Base-by-base conservation (phyloP, 2,329 filamentous ascomycete species). In the Fusarium sp. region DNA sequence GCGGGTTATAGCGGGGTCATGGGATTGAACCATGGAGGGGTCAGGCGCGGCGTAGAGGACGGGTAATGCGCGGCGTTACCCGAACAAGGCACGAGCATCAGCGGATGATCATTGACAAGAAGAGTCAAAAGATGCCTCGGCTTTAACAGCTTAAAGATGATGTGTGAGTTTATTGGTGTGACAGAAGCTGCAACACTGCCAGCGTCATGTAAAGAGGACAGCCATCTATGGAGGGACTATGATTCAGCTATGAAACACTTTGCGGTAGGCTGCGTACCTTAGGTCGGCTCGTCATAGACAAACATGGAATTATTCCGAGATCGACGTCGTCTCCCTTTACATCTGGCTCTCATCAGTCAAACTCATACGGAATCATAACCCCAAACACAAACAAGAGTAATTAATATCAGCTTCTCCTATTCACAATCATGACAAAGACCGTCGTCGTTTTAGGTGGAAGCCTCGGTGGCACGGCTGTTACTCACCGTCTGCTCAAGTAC, bases 371-470 rank as follows among this genome's bases (percentile, higher is more conserved):
- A n/a, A 27, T 31, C 37, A 31, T 24, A 29, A 52, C 45, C 33
- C 20, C 37, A 71, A 33, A 18, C 20, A 60, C 9, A 52, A 52
- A 59, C 50, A 48, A 22, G 29, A 41, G 59, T 29, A 20, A 16
- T 48, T 3, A 27, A 33, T 22, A 62, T 48, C 22, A 6, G 22
- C 14, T 45, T 35, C 39, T 18, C 31, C 31, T 52, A 22, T 31
- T 33, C n/a, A 39, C 14, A 37, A 63, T 45, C 35, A 89, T 88
- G 86, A 79, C 83, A 33, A 86, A 88, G 76, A 90, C 86, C 6
- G 83, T 91, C 43, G 84, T 90, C 8, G 82, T 91, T 56, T 81
- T 90, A 20, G 89, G 89, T 43, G 89, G 87, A 69, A 86, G 88
- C 60, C 87, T 86, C 50, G 88, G 83, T 60, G 89, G 88, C 66